These are phyloP conservation scores for Neospermospora avenae DNA, from an alignment of 2,329 filamentous ascomycete genomes.

Conservation along the genomic window DNA sequence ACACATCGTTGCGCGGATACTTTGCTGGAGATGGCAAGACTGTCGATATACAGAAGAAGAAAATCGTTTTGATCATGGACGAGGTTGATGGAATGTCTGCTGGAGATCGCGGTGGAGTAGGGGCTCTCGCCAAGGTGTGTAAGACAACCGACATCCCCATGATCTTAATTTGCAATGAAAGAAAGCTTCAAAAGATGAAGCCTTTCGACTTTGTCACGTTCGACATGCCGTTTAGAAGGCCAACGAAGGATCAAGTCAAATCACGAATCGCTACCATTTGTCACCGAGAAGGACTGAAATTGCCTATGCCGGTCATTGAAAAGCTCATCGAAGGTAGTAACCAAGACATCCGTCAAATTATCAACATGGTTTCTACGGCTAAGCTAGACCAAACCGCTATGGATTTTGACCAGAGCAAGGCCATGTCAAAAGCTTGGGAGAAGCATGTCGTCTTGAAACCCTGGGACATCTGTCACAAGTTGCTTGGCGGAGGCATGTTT, in stretches of 20 bases:
- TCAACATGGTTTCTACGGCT: conserved; percentile 96
- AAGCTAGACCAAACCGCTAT: conserved; percentile 82
- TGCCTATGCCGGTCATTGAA: conserved; percentile 80
- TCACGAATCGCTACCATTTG: conserved; percentile 94
- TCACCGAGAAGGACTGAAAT: conserved; percentile 83
- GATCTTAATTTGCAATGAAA: conserved; percentile 97
- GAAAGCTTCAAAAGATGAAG: conserved; percentile 93
- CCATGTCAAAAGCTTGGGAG: conserved; percentile 97
- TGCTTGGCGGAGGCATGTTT: conserved; percentile 85
- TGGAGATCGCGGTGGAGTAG: conserved; percentile 92
- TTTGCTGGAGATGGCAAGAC: conserved; percentile 82
- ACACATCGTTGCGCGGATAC: conserved; percentile 86
- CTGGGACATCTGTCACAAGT: conserved; percentile 96
- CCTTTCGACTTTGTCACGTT: conserved; percentile 86
- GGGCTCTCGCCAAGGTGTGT: conserved; percentile 88
- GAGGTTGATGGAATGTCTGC: conserved; percentile 99
- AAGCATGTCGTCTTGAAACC: conserved; percentile 96
- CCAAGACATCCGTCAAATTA: conserved; percentile 94
- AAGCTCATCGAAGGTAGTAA: conserved; percentile 93
- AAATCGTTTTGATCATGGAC: conserved; percentile 96
- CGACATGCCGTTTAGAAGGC: conserved; percentile 83
- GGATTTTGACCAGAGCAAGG: conserved; percentile 80
- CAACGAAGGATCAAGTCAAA: conserved; percentile 86
- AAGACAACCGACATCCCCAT: conserved; percentile 93
- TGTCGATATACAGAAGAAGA: conserved; percentile 80